Percentiles rank a stretch among this genome's conserved stretches.
These are phyloP conservation scores for Saccharum spontaneum DNA, from an alignment of 176 grass and related monocot genomes.

Conservation along the genomic window DNA sequence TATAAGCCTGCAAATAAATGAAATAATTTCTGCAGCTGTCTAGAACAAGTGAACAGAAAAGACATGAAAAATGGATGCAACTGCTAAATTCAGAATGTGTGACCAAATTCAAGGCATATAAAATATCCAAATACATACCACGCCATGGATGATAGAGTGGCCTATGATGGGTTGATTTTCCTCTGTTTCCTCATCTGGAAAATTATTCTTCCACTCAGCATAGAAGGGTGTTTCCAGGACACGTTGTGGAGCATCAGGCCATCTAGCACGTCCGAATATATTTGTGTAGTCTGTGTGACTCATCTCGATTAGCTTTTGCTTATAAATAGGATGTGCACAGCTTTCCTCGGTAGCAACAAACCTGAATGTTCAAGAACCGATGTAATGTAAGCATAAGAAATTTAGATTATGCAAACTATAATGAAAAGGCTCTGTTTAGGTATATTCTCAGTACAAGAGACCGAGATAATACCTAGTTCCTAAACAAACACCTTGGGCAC, in stretches of 20 bases:
- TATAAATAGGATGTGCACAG: conserved; percentile 81
- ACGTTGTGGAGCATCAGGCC: conserved; percentile 80
- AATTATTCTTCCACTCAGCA: conserved; percentile 51
- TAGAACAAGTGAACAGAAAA: conserved; percentile 7
- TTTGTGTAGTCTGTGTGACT: conserved; percentile 65
- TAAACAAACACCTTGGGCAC: conserved; percentile 81
- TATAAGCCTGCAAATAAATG: background rate
- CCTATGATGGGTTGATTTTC: conserved; percentile 74
- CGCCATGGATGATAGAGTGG: conserved; percentile 76
- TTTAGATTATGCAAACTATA: background rate
- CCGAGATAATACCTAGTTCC: conserved; percentile 68
- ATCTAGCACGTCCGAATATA: conserved; percentile 82
- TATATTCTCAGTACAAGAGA: background rate
- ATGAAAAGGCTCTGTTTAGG: background rate
- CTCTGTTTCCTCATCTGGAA: conserved; percentile 80
- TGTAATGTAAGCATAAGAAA: conserved; percentile 1
- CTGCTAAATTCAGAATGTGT: conserved; percentile 5
- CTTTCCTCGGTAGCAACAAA: conserved; percentile 77
- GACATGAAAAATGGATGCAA: background rate
- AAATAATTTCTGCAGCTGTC: background rate
- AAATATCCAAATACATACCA: conserved; percentile 52
- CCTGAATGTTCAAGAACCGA: conserved; percentile 44
- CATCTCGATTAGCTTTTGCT: conserved; percentile 73
- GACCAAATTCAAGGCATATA: background rate
- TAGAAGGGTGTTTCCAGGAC: conserved; percentile 81